These are phyloP conservation scores for Achaetomiella virescens DNA, from an alignment of 495 filamentous ascomycete species.

Conservation along the genomic window DNA sequence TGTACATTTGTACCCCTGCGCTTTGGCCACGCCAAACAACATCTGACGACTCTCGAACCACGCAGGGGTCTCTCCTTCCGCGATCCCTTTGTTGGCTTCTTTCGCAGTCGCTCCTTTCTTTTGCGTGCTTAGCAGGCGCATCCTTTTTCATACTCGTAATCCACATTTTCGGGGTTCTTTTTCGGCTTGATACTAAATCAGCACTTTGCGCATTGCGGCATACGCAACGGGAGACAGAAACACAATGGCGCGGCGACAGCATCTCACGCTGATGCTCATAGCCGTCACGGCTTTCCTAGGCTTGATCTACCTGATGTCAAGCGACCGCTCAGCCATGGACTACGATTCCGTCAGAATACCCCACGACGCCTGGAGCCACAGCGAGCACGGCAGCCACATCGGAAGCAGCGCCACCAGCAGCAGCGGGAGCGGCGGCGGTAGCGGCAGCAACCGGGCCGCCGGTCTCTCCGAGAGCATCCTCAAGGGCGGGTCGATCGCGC, in stretches of 20 bases:
- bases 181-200: no score
- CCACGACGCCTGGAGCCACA: neutral
- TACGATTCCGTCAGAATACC: neutral
- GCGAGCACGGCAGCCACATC: conserved; percentile 1
- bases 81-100: neutral
- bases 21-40: neutral
- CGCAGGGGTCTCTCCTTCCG: neutral
- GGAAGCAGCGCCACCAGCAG: neutral
- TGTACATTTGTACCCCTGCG: neutral
- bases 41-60: neutral
- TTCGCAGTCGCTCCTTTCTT: conserved; percentile 1
- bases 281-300: conserved; percentile 31
- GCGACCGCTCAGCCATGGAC: neutral
- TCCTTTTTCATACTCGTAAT: neutral
- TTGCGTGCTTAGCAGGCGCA: neutral
- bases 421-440: conserved; percentile 1
- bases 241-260: conserved; percentile 40
- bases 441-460: conserved; percentile 22
- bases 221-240: neutral
- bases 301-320: conserved; percentile 35
- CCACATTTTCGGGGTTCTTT: no score
- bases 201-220: neutral
- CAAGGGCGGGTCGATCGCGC: conserved; percentile 75
- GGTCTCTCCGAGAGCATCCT: conserved; percentile 41
- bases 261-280: conserved; percentile 35